Conservation (phyloP, 495 filamentous ascomycete genomes). For the Tuber indicum region DNA sequence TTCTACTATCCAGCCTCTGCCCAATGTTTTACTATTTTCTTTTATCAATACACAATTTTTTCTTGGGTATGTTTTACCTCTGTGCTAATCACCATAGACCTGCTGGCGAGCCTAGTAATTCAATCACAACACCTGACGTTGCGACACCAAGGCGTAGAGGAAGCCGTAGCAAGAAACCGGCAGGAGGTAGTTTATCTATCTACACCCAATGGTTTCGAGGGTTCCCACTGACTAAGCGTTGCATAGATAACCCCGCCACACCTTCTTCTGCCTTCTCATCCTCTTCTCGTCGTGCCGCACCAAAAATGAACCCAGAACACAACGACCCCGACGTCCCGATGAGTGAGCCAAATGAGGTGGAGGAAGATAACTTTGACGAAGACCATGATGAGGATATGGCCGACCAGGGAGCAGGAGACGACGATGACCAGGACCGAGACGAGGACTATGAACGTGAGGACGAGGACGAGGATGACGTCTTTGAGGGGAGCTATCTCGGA, state of each 20-base stretch:
- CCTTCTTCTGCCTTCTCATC: slow-evolving; percentile 21
- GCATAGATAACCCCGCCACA: slow-evolving; percentile 33
- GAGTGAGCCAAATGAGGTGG: slow-evolving; percentile 54
- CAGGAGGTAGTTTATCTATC: slow-evolving; percentile 16
- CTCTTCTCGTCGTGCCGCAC: slow-evolving; percentile 31
- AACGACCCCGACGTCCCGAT: slow-evolving; percentile 51
- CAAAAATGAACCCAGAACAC: slow-evolving; percentile 45
- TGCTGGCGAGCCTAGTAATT: slow-evolving; percentile 30
- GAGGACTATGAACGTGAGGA: slow-evolving; percentile 49
- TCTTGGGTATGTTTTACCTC: background rate
- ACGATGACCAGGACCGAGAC: slow-evolving; percentile 50
- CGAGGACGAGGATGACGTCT: slow-evolving; percentile 63
- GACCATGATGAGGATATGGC: slow-evolving; percentile 52
- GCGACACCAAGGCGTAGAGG: slow-evolving; percentile 33
- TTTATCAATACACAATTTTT: background rate
- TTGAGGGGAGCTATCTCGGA: slow-evolving; percentile 65
- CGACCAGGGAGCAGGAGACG: slow-evolving; percentile 45
- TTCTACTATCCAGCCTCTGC: background rate
- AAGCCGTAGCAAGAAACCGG: slow-evolving; percentile 33
- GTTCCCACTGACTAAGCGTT: slow-evolving; percentile 32
- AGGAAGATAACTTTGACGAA: slow-evolving; percentile 44
- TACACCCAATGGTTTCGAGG: background rate
- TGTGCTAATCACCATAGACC: slow-evolving; percentile 7
- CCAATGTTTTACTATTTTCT: background rate
- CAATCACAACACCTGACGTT: slow-evolving; percentile 15